Conservation (phyloP, 2,329 filamentous ascomycete species). For the Aspergillus versicolor region DNA sequence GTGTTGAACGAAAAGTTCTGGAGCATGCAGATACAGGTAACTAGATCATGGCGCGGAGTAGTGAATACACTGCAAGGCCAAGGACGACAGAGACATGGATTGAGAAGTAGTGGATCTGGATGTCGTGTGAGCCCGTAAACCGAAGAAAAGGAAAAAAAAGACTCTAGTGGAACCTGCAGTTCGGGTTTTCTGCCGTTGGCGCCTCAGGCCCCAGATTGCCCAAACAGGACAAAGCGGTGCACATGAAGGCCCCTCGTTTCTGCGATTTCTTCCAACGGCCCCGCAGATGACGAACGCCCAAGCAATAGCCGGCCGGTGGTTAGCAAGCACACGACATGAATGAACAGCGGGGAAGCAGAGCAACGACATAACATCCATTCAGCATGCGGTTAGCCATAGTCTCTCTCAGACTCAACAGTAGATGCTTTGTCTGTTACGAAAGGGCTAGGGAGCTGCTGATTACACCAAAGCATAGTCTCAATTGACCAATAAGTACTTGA, state of each 20-base stretch:
- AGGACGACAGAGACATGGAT: conserved; percentile 22
- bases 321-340: conserved; percentile 2
- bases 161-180: conserved; percentile 35
- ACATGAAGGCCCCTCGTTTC: conserved; percentile 8
- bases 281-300: conserved; percentile 21
- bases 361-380: conserved; percentile 3
- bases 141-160: conserved; percentile 27
- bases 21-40: conserved; percentile 21
- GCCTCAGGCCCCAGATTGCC: conserved; percentile 29
- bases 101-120: conserved; percentile 22
- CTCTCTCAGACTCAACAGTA: conserved; percentile 15
- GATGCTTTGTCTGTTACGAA: conserved; percentile 18
- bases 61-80: conserved; percentile 21
- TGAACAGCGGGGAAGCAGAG: conserved; percentile 5
- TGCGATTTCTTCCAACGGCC: conserved; percentile 16
- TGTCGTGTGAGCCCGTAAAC: conserved; percentile 36
- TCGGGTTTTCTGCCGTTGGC: conserved; percentile 23
- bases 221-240: conserved; percentile 23
- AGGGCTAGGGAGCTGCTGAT: conserved; percentile 22
- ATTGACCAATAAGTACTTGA: conserved; percentile 34
- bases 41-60: conserved; percentile 37
- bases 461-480: conserved; percentile 26
- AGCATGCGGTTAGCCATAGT: conserved; percentile 13
- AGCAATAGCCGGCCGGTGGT: conserved; percentile 5
- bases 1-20: conserved; percentile 12